A percentile compares a stretch with the other conserved stretches of the same genome.
Conservation (phyloP, 441 rosid species). For the Mallotus japonicus region DNA sequence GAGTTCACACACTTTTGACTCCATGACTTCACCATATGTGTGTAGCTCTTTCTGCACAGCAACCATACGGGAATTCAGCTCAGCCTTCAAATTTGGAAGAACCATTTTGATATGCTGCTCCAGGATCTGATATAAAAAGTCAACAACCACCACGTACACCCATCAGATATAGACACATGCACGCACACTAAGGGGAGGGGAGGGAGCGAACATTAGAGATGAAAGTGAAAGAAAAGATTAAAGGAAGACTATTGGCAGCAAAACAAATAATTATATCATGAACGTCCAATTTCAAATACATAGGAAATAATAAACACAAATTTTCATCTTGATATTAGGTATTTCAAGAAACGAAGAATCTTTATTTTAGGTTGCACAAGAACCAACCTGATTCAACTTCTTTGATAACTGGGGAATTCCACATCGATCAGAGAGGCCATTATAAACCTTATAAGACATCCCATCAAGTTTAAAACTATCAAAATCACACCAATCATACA, state of each 20-base stretch:
- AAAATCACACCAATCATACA: conserved; percentile 9
- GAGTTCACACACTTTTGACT: conserved; percentile 45
- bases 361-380: neutral
- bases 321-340: neutral
- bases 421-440: conserved; percentile 51
- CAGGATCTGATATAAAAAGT: conserved; percentile 40
- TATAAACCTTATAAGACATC: conserved; percentile 44
- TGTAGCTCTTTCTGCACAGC: conserved; percentile 49
- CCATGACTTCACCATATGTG: conserved; percentile 47
- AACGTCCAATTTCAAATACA: too few species aligned
- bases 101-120: conserved; percentile 56
- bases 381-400: conserved; percentile 61
- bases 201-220: too few species aligned
- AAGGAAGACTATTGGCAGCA: too few species aligned
- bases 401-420: conserved; percentile 66
- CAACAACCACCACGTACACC: neutral
- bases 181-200: too few species aligned
- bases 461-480: conserved; percentile 1
- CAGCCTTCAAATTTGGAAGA: conserved; percentile 57
- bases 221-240: too few species aligned
- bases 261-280: too few species aligned
- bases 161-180: neutral
- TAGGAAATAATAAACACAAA: neutral
- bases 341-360: neutral
- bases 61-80: conserved; percentile 42